phyloP scores from a whole-genome alignment of 2,329 filamentous ascomycete genomes.

The Seiridium unicorne region DNA sequence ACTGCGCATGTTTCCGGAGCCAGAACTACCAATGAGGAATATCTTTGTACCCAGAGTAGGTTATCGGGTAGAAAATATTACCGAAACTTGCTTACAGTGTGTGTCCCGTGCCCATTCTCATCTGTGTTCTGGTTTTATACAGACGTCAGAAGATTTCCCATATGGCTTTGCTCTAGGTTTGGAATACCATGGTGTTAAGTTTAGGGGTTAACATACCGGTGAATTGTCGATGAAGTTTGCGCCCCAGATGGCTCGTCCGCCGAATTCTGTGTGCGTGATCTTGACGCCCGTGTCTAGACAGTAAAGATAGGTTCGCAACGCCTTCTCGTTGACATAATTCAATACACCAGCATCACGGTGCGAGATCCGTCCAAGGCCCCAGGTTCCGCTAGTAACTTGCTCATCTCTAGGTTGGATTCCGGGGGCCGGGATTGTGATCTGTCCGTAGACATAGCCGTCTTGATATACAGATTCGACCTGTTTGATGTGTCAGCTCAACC shows the following conservation, averaged over 20 bases:
- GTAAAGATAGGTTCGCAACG: conserved; percentile 19
- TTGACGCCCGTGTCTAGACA: conserved; percentile 25
- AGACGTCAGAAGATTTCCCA: neutral
- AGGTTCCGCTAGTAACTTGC: conserved; percentile 10
- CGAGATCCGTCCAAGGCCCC: conserved; percentile 25
- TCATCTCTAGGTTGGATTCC: conserved; percentile 3
- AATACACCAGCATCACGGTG: conserved; percentile 17
- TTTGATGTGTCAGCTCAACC: neutral
- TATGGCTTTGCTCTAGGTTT: neutral
- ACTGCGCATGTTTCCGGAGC: too few relatives aligned
- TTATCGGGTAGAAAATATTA: too few relatives aligned
- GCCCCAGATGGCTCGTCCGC: conserved; percentile 24
- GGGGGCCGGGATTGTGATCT: conserved; percentile 6
- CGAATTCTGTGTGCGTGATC: conserved; percentile 23
- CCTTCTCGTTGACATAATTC: conserved; percentile 13
- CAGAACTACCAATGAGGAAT: too few relatives aligned
- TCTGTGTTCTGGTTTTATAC: conserved; percentile 16
- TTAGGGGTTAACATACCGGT: conserved; percentile 11
- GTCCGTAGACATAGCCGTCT: conserved; percentile 15
- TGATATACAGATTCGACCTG: conserved; percentile 23
- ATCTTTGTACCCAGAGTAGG: too few relatives aligned
- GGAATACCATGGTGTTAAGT: neutral
- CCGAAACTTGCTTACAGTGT: conserved; percentile 8
- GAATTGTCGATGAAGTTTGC: conserved; percentile 20
- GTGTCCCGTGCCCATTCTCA: conserved; percentile 25